Evolutionary conservation across 2,329 filamentous ascomycete genomes (phyloP), one percentile per base, ranked within the genome.

Genomic region (Lecanicillium sp.): DNA sequence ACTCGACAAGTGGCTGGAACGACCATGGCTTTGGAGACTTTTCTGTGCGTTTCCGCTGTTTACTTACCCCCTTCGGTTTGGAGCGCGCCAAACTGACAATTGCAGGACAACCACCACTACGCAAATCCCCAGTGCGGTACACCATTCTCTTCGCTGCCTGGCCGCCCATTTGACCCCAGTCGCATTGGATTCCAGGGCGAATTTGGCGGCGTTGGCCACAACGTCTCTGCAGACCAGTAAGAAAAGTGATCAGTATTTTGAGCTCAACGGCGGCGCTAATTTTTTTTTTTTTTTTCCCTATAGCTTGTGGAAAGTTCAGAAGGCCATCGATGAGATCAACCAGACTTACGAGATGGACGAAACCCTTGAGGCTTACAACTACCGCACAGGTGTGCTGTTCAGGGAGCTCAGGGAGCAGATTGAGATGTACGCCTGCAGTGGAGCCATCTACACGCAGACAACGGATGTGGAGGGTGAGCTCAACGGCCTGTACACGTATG

Each of bases 381-480:
- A 83, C 60, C 79, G 84, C 42, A 74, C 77, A 1, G 74, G 81
- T 35, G 55, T 74, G 14, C 69, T 86, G 1, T 74, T 84, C 20
- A 69, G 71, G 2, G 82, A 86, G 56, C 70, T 86, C 3, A 73
- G 74, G 30, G 77, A 83, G 47, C 72, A 84, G 57, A 76, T 86
- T 26, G 70, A 78, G 50, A 64, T 64, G 10, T 86, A 72, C 48
- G 71, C 78, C 0, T 87, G 84, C 64, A 84, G 77, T 27, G 84
- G 78, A 0, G 84, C 76, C 10, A 75, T 87, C 0, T 87, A 82
- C 75, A 87, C 84, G 1, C 84, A 87, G 67, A 87, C 83, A 0
- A 85, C 81, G 0, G 84, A 87, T 55, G 84, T 87, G 0, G 84
- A 87, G 60, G 84, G 83, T 4, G 84, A 87, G 60, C 80, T 87